A percentile compares a stretch with the other conserved stretches of the same genome.
These are phyloP conservation scores for Candida morakotiae DNA, from an alignment of 805 yeast genomes.

Conservation along the genomic window DNA sequence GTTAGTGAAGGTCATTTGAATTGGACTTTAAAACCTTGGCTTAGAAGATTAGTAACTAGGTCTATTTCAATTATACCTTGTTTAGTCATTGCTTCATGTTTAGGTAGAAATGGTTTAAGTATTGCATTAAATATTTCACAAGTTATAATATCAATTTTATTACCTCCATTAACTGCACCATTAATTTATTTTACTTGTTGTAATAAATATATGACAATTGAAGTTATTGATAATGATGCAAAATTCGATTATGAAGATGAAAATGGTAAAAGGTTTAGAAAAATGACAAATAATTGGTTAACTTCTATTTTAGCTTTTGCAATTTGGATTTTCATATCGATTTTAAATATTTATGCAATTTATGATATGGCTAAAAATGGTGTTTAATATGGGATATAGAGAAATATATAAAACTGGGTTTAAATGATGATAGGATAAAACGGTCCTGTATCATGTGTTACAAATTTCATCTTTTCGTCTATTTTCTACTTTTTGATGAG, in stretches of 20 bases:
- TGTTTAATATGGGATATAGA: too few relatives aligned
- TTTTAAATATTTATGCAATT: slow-evolving; percentile 65
- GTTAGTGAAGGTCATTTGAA: slow-evolving; percentile 87
- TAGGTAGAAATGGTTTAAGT: slow-evolving; percentile 71
- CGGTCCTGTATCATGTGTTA: not conserved
- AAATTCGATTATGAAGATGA: slow-evolving; percentile 13
- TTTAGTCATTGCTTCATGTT: slow-evolving; percentile 60
- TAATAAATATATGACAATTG: slow-evolving; percentile 63
- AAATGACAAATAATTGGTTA: slow-evolving; percentile 62
- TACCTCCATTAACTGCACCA: slow-evolving; percentile 85
- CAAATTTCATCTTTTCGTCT: not conserved
- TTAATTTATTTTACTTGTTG: slow-evolving; percentile 75
- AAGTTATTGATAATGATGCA: slow-evolving; percentile 20
- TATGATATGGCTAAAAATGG: slow-evolving; percentile 38
- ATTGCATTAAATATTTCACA: slow-evolving; percentile 80
- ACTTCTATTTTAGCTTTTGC: slow-evolving; percentile 47
- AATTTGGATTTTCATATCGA: slow-evolving; percentile 69
- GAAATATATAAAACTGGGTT: too few relatives aligned
- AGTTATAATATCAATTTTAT: slow-evolving; percentile 73
- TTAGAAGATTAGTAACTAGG: slow-evolving; percentile 74
- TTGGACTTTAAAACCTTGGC: slow-evolving; percentile 80
- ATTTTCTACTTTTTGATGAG: not conserved
- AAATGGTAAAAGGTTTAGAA: slow-evolving; percentile 27
- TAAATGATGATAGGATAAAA: too few relatives aligned
- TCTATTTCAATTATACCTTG: slow-evolving; percentile 80